phyloP scores from a whole-genome alignment of 129 eudicot genomes.

The Flaveria linearis region DNA sequence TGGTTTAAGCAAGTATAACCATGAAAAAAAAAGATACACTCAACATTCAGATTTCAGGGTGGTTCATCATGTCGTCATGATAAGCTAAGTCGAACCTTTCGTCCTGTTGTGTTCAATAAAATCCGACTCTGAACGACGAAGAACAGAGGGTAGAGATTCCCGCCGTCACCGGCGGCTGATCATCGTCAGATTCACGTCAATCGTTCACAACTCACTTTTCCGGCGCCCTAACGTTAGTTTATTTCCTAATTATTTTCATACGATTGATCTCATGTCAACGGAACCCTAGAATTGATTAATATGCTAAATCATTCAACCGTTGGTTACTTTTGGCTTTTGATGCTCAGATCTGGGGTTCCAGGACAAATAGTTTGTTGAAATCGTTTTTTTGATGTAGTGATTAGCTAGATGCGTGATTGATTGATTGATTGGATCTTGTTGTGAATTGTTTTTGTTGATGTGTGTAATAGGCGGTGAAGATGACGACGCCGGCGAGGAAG shows the following conservation, averaged over 20 bases:
- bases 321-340: background rate
- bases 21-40: background rate
- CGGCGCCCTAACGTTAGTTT: background rate
- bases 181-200: conserved; percentile 25
- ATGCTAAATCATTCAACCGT: background rate
- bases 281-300: conserved; percentile 21
- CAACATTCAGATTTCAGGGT: background rate
- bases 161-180: conserved; percentile 26
- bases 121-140: background rate
- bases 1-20: background rate
- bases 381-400: background rate
- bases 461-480: conserved; percentile 35
- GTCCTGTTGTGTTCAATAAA: conserved; percentile 4
- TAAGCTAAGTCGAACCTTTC: conserved; percentile 19
- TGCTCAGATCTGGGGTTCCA: conserved; percentile 23
- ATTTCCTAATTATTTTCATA: conserved; percentile 1
- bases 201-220: conserved; percentile 11
- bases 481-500: conserved; percentile 77
- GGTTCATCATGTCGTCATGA: conserved; percentile 16
- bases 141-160: background rate
- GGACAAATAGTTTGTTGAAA: background rate
- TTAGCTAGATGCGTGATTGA: conserved; percentile 6
- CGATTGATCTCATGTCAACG: background rate
- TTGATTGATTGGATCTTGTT: background rate
- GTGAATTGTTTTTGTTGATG: background rate